Conservation (phyloP, 495 filamentous ascomycete species). For the Trypethelium eluteriae region DNA sequence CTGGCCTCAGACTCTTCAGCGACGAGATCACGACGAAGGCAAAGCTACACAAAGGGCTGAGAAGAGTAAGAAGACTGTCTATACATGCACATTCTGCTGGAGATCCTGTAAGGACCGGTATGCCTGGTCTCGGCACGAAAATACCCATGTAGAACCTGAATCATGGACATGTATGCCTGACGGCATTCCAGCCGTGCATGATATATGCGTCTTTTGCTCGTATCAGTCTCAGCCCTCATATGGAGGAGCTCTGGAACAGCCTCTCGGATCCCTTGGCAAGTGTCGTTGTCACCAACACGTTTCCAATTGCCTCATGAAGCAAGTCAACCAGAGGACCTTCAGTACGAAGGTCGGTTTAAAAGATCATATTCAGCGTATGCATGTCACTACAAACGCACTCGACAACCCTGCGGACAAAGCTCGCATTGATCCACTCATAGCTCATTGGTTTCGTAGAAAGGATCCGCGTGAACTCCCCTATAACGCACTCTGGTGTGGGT, state of each 20-base stretch:
- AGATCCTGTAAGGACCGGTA: neutral
- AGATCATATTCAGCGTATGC: neutral
- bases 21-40: neutral
- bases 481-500: neutral
- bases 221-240: neutral
- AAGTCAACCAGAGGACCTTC: neutral
- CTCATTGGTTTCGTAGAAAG: neutral
- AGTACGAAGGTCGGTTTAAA: neutral
- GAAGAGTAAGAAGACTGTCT: neutral
- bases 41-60: neutral
- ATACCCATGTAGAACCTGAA: neutral
- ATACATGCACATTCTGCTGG: neutral
- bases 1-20: neutral
- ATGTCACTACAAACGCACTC: neutral
- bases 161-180: slow-evolving; percentile 1
- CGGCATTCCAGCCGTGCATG: neutral
- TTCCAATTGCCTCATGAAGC: neutral
- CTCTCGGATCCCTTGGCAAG: neutral
- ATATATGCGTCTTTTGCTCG: neutral
- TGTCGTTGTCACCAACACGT: neutral
- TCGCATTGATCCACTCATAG: neutral
- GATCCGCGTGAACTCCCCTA: neutral
- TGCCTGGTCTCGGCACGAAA: neutral
- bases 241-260: neutral
- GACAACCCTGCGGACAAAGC: neutral